These are phyloP conservation scores for Fusarium abutilonis DNA, from an alignment of 2,329 filamentous ascomycete species.

Conservation along the genomic window DNA sequence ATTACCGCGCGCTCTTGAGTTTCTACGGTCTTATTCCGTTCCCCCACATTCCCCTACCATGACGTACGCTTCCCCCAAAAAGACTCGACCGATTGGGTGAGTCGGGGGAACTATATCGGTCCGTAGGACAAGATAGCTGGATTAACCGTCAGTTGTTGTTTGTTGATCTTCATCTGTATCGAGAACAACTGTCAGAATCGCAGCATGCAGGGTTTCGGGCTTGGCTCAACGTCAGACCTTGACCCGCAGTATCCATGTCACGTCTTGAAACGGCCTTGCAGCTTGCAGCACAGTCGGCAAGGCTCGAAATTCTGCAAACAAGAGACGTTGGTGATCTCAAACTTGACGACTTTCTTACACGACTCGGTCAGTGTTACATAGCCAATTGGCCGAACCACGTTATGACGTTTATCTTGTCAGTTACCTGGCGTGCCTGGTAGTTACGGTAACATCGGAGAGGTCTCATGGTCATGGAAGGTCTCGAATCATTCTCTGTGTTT, in stretches of 20 bases:
- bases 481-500: constrained; percentile 26
- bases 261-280: constrained; percentile 26
- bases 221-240: constrained; percentile 28
- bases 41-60: constrained; percentile 32
- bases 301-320: constrained; percentile 19
- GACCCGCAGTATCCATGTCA: constrained; percentile 11
- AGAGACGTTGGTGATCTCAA: not conserved
- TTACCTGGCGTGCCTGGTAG: too few relatives aligned
- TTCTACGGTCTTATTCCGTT: constrained; percentile 9
- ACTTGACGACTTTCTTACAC: constrained; percentile 16
- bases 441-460: not conserved
- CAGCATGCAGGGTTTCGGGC: constrained; percentile 9
- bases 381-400: not conserved
- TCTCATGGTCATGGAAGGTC: not conserved
- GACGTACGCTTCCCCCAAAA: constrained; percentile 23
- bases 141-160: not conserved
- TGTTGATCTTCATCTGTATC: constrained; percentile 19
- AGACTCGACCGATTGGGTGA: constrained; percentile 30
- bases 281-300: constrained; percentile 19
- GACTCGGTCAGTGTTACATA: not conserved
- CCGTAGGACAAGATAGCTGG: not conserved
- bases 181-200: constrained; percentile 4
- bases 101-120: not conserved
- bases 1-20: constrained; percentile 30
- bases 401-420: not conserved